Conservation (phyloP, 2,329 filamentous ascomycete genomes). For the Byssoonygena ceratinophila region DNA sequence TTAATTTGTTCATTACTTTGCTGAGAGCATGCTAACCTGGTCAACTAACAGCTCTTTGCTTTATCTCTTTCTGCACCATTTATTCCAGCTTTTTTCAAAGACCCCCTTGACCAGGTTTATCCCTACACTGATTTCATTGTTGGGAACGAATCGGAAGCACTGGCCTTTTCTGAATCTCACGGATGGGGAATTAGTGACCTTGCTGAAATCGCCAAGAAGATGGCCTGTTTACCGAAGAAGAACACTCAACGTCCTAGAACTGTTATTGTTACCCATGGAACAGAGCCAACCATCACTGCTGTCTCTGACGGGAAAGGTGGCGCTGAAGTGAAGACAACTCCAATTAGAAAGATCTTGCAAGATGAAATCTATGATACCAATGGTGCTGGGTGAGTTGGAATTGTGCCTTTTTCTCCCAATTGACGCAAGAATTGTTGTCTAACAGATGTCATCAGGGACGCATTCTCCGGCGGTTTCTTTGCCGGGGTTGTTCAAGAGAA, state of each 20-base stretch:
- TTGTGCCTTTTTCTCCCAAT: background rate
- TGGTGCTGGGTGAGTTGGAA: conserved; percentile 57
- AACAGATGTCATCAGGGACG: conserved; percentile 53
- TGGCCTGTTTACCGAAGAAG: conserved; percentile 84
- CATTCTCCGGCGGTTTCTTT: conserved; percentile 87
- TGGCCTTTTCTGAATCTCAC: conserved; percentile 75
- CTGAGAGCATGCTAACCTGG: too few species aligned
- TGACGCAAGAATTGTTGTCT: background rate
- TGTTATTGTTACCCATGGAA: conserved; percentile 91
- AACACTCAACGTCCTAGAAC: conserved; percentile 74
- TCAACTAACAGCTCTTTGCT: conserved; percentile 51
- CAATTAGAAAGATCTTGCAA: conserved; percentile 67
- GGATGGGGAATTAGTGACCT: conserved; percentile 64
- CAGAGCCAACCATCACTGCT: conserved; percentile 77
- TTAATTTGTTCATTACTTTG: too few species aligned
- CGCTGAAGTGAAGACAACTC: conserved; percentile 60
- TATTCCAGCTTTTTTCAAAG: conserved; percentile 96
- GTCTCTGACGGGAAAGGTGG: conserved; percentile 55
- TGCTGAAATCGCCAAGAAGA: conserved; percentile 69
- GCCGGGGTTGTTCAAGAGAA: conserved; percentile 83
- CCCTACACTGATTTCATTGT: conserved; percentile 95
- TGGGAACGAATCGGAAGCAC: conserved; percentile 92
- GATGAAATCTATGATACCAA: conserved; percentile 89
- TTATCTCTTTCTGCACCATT: conserved; percentile 92
- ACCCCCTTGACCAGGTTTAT: conserved; percentile 71